Evolutionary conservation across 73 alveolate genomes (phyloP).

Genomic region (Symbiodinium pilosum): DNA sequence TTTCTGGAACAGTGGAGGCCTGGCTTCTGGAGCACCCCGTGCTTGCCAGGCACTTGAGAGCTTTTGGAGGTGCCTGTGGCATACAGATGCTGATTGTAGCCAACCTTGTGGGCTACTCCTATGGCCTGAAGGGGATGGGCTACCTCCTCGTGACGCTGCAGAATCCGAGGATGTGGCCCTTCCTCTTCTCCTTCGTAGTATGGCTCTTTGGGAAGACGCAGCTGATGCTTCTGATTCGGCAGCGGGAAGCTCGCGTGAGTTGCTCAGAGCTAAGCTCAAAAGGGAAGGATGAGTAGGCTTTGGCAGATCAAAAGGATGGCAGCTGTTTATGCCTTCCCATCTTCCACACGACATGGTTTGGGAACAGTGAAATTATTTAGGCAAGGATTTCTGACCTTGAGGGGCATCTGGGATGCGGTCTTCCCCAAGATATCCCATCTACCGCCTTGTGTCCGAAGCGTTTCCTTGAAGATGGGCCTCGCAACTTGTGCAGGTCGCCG

Average conservation of each 20-base stretch:
- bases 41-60: conserved; percentile 95
- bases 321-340: too few species aligned
- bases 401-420: too few species aligned
- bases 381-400: too few species aligned
- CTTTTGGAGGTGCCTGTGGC: conserved; percentile 96
- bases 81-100: conserved; percentile 96
- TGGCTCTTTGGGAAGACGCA: conserved; percentile 16
- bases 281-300: not conserved
- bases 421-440: too few species aligned
- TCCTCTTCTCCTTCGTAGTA: not conserved
- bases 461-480: too few species aligned
- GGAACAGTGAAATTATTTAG: too few species aligned
- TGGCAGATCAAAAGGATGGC: too few species aligned
- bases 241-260: not conserved
- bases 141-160: not conserved
- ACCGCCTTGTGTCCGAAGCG: too few species aligned
- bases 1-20: too few species aligned
- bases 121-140: conserved; percentile 95
- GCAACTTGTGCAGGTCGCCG: conserved; percentile 87
- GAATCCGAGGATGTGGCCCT: not conserved
- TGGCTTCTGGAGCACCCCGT: conserved; percentile 94
- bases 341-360: too few species aligned
- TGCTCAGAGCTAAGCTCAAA: not conserved
- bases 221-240: conserved; percentile 55
- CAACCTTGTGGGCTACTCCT: conserved; percentile 97